Evolutionary conservation across 2,329 filamentous ascomycete species (phyloP), one percentile per base, ranked within the genome.

Genomic region (Corinectria fuckeliana): DNA sequence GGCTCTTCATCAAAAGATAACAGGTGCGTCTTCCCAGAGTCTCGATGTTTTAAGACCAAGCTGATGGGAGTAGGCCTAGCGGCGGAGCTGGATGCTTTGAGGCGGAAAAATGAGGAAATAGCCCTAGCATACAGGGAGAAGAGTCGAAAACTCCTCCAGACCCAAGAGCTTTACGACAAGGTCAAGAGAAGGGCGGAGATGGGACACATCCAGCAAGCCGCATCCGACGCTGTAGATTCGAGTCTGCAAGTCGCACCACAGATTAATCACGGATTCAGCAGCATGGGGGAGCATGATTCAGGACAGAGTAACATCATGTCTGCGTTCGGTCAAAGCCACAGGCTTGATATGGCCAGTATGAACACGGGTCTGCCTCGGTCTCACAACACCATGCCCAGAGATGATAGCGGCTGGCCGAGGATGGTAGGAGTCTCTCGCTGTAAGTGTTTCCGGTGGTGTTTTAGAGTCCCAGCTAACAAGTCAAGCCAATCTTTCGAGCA

Each of bases 101-200:
- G 87, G 50, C 83, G 84, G 48, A 93, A 91, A 74, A 91, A 93
- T 62, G 84, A 91, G 16, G 90, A 94, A 32, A 78, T 96, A 1
- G 78, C 81, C 4, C 82, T 87, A 20, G 82, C 86, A 4, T 88
- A 87, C 67, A 85, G 84, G 55, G 89, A 93, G 20, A 95, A 94
- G 72, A 87, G 79, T 65, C 87, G 85, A 45, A 90, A 88, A 58
- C 82, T 91, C 3, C 76, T 87, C 5, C 88, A 92, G 60, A 84
- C 87, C 3, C 91, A 92, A 67, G 84, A 87, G 61, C 76, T 87
- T 2, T 88, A 88, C 61, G 84, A 87, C 67, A 87, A 82, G 61
- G 74, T 87, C 45, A 88, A 87, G 68, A 77, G 82, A 44, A 82
- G 80, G 58, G 81, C 80, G 2, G 80, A 87, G 68, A 72, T 85